A percentile compares a stretch with the other conserved stretches of the same genome.
These are phyloP conservation scores for Cystofilobasidium macerans DNA, from an alignment of 768 basidiomycete species.

Conservation along the genomic window DNA sequence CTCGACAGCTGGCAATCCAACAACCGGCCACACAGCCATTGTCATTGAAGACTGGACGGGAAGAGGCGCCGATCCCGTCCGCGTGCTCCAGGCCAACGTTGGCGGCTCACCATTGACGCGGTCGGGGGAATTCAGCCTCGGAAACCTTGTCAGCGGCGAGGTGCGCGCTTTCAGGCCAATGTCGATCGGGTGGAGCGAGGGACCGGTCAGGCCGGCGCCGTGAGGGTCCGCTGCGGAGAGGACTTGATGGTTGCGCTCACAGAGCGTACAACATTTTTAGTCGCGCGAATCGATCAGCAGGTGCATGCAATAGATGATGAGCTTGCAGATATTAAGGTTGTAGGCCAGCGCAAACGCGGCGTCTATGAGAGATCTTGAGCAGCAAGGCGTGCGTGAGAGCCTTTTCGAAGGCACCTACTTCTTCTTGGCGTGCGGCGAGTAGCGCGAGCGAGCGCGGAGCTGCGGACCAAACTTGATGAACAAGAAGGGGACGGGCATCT, in stretches of 20 bases:
- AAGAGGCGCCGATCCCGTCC: not conserved
- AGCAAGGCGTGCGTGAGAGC: no score
- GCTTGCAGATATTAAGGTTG: no score
- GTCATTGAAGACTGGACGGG: constrained; percentile 8
- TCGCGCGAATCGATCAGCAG: no score
- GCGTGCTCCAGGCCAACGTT: constrained; percentile 9
- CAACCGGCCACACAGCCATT: constrained; percentile 2
- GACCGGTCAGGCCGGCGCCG: not conserved
- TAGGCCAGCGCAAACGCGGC: no score
- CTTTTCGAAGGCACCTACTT: not conserved
- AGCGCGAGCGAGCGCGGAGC: not conserved
- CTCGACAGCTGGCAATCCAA: constrained; percentile 1
- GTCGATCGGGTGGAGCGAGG: constrained; percentile 6
- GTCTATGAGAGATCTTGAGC: no score
- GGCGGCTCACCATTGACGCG: not conserved
- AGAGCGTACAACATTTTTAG: no score
- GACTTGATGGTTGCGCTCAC: no score
- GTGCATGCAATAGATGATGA: no score
- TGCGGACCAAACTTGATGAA: constrained; percentile 5
- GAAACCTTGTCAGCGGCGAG: constrained; percentile 11
- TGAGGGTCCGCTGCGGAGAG: no score
- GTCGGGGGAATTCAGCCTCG: not conserved
- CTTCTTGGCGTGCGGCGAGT: constrained; percentile 9
- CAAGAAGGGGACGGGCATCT: not conserved
- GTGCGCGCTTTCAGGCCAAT: constrained; percentile 13